Conservation (phyloP, 345 rosid species). For the Brassica rapa region DNA sequence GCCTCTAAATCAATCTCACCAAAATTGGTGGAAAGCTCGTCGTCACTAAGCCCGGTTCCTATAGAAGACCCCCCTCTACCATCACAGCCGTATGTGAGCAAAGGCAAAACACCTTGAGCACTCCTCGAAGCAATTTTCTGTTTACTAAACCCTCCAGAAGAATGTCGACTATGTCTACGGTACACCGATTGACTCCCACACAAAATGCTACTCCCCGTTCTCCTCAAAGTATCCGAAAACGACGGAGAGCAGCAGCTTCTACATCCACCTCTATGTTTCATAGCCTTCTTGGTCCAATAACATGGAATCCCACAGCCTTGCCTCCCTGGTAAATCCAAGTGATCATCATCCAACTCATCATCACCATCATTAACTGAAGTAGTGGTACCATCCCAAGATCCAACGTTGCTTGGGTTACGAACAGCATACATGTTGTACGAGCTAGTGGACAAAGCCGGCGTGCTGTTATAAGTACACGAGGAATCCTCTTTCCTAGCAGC, state of each 20-base stretch:
- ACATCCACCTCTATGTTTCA: constrained; percentile 69
- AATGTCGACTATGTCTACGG: constrained; percentile 48
- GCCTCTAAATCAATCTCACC: constrained; percentile 98
- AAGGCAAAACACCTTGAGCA: constrained; percentile 75
- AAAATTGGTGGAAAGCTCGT: constrained; percentile 85
- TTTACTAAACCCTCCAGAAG: constrained; percentile 52
- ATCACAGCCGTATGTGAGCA: constrained; percentile 65
- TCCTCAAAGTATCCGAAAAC: constrained; percentile 78
- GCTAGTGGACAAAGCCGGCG: constrained; percentile 88
- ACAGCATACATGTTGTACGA: constrained; percentile 67
- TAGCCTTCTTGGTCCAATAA: constrained; percentile 84
- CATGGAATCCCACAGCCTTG: constrained; percentile 97
- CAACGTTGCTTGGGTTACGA: constrained; percentile 64
- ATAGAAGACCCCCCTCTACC: constrained; percentile 76
- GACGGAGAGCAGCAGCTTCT: constrained; percentile 91
- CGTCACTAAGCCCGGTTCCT: constrained; percentile 76
- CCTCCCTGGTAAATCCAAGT: constrained; percentile 76
- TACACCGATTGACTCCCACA: constrained; percentile 72
- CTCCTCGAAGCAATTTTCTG: constrained; percentile 57
- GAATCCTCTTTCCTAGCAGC: constrained; percentile 62
- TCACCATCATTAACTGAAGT: constrained; percentile 77
- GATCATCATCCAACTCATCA: constrained; percentile 75
- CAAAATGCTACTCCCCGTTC: constrained; percentile 82
- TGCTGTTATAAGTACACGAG: constrained; percentile 70
- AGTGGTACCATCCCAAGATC: constrained; percentile 93